Evolutionary conservation across 2,329 filamentous ascomycete species (phyloP), one percentile per base, ranked within the genome.

Genomic region (Cladosporium oxysporum): DNA sequence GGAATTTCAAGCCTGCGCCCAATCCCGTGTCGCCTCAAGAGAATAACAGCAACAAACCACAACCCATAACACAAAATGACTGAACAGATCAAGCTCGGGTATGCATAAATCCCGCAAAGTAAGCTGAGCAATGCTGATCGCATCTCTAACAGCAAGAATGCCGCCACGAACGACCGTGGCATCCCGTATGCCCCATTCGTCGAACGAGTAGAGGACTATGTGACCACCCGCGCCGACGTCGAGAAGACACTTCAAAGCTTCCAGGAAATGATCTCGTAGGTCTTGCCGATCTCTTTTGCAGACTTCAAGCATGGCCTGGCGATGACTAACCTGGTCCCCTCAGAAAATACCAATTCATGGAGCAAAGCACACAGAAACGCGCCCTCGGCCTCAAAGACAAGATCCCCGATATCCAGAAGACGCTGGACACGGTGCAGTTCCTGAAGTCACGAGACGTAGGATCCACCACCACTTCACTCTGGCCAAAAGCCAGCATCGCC

Each of bases 271-370:
- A 96, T 96, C 71, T 92, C 91, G 91, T 95, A 84, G 64, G 82
- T 63, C 21, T 16, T 14, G 5, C 21, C 57, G 4, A 18, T 23
- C 4, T 29, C 11, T 18, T 14, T 49, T 31, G 61, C n/a, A 26
- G n/a, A 28, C 2, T 2, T 44, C 7, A 1, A n/a, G 10, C 10
- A 21, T 44, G 18, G 14, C 5, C n/a, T 21, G 18, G 50, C 29
- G n/a, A 7, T 21, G 31, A 23, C 58, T 66, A 47, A 66, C 37
- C 28, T 5, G 52, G 18, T 14, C 35, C 5, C 75, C 76, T 78
- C 76, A 96, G 93, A 73, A 99, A 99, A 85, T 99, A 99, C 83
- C 95, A 98, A 79, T 99, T 98, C 82, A 99, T 99, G 95, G 93
- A 98, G 81, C 84, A 90, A 77, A 98, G 97, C 79, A 91, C 95